Base-by-base conservation (phyloP, 2,329 filamentous ascomycete genomes). In the Chrysosporium queenslandicum region DNA sequence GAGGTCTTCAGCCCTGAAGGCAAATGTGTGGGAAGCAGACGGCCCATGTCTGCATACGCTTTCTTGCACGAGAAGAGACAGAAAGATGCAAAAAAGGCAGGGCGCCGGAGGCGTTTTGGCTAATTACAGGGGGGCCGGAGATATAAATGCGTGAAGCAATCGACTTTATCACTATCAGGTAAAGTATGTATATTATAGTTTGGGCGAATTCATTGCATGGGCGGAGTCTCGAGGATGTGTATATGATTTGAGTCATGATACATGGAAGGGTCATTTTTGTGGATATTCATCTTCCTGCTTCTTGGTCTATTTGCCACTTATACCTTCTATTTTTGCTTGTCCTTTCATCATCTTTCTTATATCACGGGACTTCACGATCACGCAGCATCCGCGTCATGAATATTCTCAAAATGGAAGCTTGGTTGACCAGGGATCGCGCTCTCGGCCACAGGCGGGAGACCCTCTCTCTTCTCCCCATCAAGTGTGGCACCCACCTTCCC, bases 1-100 rank as follows among this genome's bases (percentile, higher is more conserved):
- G 90, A 97, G 59, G 81, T 97, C 0, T 96, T 85, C 62, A 86
- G 79, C 25, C 92, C 92, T 0, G 77, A 88, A 53, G 92, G 92
- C 11, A 56, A 55, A 25, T 58, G 53, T 47, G 49, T 58, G 21
- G 56, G 53, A 4, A 56, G 48, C 30, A 46, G 58, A 30, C 52
- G 37, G 46, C 52, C 56, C 6, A 52, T 59, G 49, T 39, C 42
- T 30, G 55, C 52, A 11, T 54, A 50, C 37, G 27, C 30, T 6
- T 39, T 37, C 37, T 36, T 54, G 27, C 47, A 53, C 16, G 42
- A 55, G 47, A 57, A 57, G 47, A 46, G 59, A 4, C 59, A 66
- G 47, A 69, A 66, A 46, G 52, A 58, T 37, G 61, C 62, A 4
- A 56, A 60, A 4, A 64, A 68, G 25, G 64, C 60, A 52, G 61